A percentile compares a stretch with the other conserved stretches of the same genome.
Evolutionary conservation across 192 early-diverging fungal genomes (phyloP).

Genomic region (Backusella tuberculispora): DNA sequence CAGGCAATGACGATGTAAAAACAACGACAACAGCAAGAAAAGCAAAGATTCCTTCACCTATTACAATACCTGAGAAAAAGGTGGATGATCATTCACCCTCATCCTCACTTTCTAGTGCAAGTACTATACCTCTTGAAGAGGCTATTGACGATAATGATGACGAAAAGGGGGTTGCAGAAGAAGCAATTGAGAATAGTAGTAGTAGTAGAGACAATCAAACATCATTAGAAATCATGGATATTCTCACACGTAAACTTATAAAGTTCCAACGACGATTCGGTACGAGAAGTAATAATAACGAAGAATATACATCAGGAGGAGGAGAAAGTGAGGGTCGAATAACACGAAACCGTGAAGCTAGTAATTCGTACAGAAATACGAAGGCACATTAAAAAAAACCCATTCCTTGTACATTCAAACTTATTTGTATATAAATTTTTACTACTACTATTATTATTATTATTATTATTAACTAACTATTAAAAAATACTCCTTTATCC

Average conservation of each 20-base stretch:
- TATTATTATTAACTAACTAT: not conserved
- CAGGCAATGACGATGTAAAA: conserved; percentile 11
- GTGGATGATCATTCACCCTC: conserved; percentile 12
- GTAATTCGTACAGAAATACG: conserved; percentile 13
- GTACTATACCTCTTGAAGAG: conserved; percentile 37
- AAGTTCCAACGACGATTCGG: conserved; percentile 56
- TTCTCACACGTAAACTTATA: conserved; percentile 54
- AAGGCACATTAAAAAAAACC: conserved; percentile 3
- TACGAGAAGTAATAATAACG: not conserved
- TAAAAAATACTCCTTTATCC: no score
- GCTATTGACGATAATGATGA: not conserved
- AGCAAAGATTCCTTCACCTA: not conserved
- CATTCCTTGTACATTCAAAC: not conserved
- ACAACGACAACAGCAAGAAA: not conserved
- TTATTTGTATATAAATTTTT: conserved; percentile 17
- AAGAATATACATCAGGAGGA: conserved; percentile 2
- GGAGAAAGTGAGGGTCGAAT: conserved; percentile 14
- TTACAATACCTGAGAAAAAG: conserved; percentile 3
- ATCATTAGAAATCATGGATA: conserved; percentile 57
- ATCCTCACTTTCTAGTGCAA: conserved; percentile 40
- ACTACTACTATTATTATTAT: no score
- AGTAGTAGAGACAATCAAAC: conserved; percentile 14
- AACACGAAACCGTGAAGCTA: conserved; percentile 24
- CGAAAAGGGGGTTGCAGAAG: conserved; percentile 16
- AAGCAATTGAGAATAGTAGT: conserved; percentile 8